Evolutionary conservation across 2,329 filamentous ascomycete genomes (phyloP), one percentile per base, ranked within the genome.

Genomic region (Hymenotorrendiella dingleyae): DNA sequence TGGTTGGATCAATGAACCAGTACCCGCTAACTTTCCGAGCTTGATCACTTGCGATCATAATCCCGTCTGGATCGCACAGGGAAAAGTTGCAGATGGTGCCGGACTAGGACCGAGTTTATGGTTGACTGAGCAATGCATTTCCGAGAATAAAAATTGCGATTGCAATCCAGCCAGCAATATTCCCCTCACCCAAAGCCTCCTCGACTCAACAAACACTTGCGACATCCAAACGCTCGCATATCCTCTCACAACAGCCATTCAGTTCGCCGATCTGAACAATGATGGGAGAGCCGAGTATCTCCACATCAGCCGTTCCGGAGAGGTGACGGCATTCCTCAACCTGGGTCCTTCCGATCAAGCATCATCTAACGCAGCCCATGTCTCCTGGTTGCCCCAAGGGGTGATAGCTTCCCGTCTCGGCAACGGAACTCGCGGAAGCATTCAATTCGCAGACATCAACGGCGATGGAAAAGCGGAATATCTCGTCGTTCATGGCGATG

Each of bases 251-350:
- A 39, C 37, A 2, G 24, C 36, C 7, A 42, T 48, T 16, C 29
- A 30, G 11, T 41, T 48, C 20, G 45, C 45, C 28, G 47, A 49
- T 36, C 16, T 49, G 4, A 40, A 47, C 20, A 45, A 45, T 8
- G 47, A 49, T 24, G 44, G 44, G 2, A 30, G 34, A 20, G 41
- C 22, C 16, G 47, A 49, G 6, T 49, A 45, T 30, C 34, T 47
- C 11, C 24, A 23, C 17, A 32, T 44, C 4, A 20, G 38, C 12
- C 16, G 11, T 7, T 36, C 27, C 12, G 48, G 48, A 27, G 37
- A 29, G 28, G 35, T 50, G 9, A 43, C 20, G 22, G 42, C 39
- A 3, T 45, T 45, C 19, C 33, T 36, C 12, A 40, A 40, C 14
- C 8, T 23, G 1, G 37, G 37, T 10, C 10, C 11, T 22, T 7